Evolutionary conservation across 2,329 filamentous ascomycete species (phyloP).

Genomic region (Colletotrichum theobromicola): DNA sequence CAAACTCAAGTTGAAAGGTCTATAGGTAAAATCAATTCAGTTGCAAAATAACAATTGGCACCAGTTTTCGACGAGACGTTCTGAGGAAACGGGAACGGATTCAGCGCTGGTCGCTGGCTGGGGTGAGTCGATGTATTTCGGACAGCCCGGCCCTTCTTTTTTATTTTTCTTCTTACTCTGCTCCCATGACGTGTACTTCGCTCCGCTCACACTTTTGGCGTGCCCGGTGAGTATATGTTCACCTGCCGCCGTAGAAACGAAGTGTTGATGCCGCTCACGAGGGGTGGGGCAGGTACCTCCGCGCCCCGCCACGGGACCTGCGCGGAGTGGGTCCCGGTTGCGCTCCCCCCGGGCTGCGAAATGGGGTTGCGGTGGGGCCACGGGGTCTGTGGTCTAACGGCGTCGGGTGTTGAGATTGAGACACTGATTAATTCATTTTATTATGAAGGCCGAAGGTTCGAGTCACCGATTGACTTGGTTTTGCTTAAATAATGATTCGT

Average conservation of each 20-base stretch:
- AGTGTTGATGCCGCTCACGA: background rate
- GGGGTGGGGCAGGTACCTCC: background rate
- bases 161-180: rapidly evolving
- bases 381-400: background rate
- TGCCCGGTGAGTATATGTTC: background rate
- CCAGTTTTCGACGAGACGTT: background rate
- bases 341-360: background rate
- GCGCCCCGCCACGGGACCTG: background rate
- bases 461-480: rapidly evolving
- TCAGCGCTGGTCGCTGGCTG: background rate
- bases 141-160: background rate
- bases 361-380: background rate
- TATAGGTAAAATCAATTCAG: background rate
- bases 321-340: background rate
- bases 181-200: background rate
- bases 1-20: background rate
- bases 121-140: background rate
- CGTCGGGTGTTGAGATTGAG: rapidly evolving
- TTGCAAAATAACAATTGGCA: background rate
- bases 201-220: rapidly evolving
- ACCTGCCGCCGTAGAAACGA: background rate
- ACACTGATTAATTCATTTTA: rapidly evolving
- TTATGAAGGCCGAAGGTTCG: rapidly evolving
- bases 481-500: background rate
- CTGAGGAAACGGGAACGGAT: background rate